phyloP scores from a whole-genome alignment of 192 early-diverging fungal species.

The Linnemannia elongata region DNA sequence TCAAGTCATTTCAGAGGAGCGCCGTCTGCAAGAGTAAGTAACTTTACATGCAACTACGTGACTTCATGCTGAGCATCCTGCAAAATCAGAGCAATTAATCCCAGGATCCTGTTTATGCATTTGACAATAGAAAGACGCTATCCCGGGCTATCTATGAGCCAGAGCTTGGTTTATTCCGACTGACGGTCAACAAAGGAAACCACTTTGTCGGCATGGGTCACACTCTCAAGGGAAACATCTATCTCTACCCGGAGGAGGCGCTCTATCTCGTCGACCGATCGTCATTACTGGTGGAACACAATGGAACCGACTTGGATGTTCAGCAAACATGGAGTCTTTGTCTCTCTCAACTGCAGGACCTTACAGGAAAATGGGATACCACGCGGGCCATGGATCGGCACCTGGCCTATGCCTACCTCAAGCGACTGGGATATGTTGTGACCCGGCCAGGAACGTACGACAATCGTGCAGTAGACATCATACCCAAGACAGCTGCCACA shows the following conservation, averaged over 20 bases:
- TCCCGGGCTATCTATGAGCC: conserved; percentile 36
- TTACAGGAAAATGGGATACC: not conserved
- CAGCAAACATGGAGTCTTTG: conserved; percentile 55
- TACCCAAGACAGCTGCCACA: not conserved
- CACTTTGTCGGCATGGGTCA: conserved; percentile 66
- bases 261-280: conserved; percentile 62
- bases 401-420: conserved; percentile 64
- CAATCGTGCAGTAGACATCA: not conserved
- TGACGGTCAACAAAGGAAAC: conserved; percentile 51
- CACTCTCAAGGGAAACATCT: conserved; percentile 43
- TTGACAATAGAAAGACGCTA: conserved; percentile 14
- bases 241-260: conserved; percentile 64
- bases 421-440: conserved; percentile 66
- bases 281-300: conserved; percentile 43
- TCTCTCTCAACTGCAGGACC: not conserved
- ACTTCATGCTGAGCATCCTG: not conserved
- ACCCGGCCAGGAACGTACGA: conserved; percentile 43
- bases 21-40: conserved; percentile 41
- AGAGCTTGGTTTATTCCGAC: conserved; percentile 33
- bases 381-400: conserved; percentile 27
- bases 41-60: not conserved
- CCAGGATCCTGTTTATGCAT: not conserved
- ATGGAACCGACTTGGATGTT: conserved; percentile 29
- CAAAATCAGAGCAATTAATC: not conserved
- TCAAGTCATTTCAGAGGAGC: conserved; percentile 37